Evolutionary conservation across 2,329 filamentous ascomycete genomes (phyloP).

Genomic region (Paecilomyces fulvus): DNA sequence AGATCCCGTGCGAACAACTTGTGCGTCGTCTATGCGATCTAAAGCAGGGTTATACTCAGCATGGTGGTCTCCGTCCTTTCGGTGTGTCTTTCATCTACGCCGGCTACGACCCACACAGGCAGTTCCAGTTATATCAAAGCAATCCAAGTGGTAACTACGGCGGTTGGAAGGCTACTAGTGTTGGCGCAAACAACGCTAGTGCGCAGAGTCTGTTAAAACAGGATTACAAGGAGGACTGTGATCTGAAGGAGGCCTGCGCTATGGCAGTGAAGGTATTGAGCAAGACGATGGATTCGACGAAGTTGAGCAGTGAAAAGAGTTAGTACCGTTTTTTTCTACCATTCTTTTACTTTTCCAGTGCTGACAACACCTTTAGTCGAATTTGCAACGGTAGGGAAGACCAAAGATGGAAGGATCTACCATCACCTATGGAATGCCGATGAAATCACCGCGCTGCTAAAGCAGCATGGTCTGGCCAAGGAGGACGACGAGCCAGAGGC

Average conservation of each 20-base stretch:
- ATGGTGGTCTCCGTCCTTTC: conserved; percentile 94
- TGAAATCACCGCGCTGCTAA: conserved; percentile 87
- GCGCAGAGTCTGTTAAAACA: conserved; percentile 97
- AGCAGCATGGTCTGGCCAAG: conserved; percentile 93
- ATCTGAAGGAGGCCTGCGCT: conserved; percentile 89
- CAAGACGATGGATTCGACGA: conserved; percentile 99
- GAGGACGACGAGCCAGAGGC: conserved; percentile 59
- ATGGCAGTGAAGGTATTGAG: conserved; percentile 98
- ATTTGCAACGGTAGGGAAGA: conserved; percentile 95
- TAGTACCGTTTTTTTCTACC: conserved; percentile 34
- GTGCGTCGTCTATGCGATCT: conserved; percentile 93
- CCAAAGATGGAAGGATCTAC: conserved; percentile 91
- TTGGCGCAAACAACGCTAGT: conserved; percentile 95
- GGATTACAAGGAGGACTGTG: conserved; percentile 98
- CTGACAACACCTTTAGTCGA: conserved; percentile 57
- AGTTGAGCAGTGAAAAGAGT: conserved; percentile 99
- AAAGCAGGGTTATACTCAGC: conserved; percentile 98
- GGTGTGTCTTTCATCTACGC: conserved; percentile 99
- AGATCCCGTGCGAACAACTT: conserved; percentile 98
- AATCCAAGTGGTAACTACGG: conserved; percentile 99
- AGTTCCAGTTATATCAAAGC: conserved; percentile 98
- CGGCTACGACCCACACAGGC: conserved; percentile 87
- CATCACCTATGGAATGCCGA: conserved; percentile 96
- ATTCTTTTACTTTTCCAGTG: conserved; percentile 1
- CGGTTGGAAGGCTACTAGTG: conserved; percentile 97